A percentile compares a stretch with the other conserved stretches of the same genome.
Conservation (phyloP, 306 rosid genomes). For the Bauhinia variegata region DNA sequence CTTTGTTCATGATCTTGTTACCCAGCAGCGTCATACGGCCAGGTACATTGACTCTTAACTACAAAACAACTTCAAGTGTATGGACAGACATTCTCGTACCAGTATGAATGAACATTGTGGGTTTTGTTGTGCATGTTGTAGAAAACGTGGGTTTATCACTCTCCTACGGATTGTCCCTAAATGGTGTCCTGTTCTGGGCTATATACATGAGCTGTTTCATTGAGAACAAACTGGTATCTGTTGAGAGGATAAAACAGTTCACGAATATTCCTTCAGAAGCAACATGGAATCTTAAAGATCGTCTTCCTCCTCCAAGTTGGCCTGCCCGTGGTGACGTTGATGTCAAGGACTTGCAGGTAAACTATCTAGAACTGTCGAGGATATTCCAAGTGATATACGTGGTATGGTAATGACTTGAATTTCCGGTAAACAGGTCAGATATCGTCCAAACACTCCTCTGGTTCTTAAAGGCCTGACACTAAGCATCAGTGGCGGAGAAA, state of each 20-base stretch:
- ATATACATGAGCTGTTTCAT: conserved; percentile 85
- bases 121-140: conserved; percentile 38
- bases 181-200: conserved; percentile 72
- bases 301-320: conserved; percentile 77
- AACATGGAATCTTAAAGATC: conserved; percentile 66
- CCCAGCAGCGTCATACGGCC: conserved; percentile 85
- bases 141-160: conserved; percentile 90
- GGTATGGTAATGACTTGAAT: conserved; percentile 3
- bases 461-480: conserved; percentile 87
- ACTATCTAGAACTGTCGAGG: background rate
- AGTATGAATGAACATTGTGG: background rate
- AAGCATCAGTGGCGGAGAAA: conserved; percentile 85
- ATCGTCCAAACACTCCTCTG: conserved; percentile 88
- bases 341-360: conserved; percentile 78
- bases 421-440: conserved; percentile 69
- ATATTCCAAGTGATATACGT: background rate
- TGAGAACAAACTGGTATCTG: conserved; percentile 96
- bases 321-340: conserved; percentile 81
- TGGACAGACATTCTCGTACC: background rate
- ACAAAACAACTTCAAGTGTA: background rate
- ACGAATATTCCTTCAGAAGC: conserved; percentile 83
- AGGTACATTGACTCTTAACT: conserved; percentile 53
- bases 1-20: conserved; percentile 83
- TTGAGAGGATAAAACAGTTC: conserved; percentile 89
- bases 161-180: conserved; percentile 86